A percentile compares a stretch with the other conserved stretches of the same genome.
Evolutionary conservation across 2,329 filamentous ascomycete genomes (phyloP).

Genomic region (Aotearoamyces nothofagi): DNA sequence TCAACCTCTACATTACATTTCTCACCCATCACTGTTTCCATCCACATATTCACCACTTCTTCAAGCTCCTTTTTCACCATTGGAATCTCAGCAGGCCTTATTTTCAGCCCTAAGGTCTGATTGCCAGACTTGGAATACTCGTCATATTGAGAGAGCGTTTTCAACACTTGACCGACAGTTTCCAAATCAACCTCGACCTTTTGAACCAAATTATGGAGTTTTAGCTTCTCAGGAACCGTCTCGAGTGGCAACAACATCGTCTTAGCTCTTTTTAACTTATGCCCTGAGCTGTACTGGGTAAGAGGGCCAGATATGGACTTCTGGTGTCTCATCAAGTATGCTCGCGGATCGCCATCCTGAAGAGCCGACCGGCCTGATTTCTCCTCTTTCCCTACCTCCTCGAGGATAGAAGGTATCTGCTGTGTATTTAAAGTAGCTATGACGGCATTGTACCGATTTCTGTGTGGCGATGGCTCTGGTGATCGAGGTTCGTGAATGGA

Average conservation of each 20-base stretch:
- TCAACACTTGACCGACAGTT: slow-evolving; percentile 4
- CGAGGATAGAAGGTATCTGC: not conserved
- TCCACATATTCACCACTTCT: not conserved
- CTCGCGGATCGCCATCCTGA: slow-evolving; percentile 16
- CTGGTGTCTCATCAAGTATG: slow-evolving; percentile 17
- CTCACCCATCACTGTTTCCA: not conserved
- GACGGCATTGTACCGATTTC: slow-evolving; percentile 16
- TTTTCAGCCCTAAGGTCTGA: slow-evolving; percentile 7
- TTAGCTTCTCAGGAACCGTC: slow-evolving; percentile 9
- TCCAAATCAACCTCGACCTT: slow-evolving; percentile 5
- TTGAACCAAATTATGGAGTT: slow-evolving; percentile 10
- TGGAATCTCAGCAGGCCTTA: slow-evolving; percentile 1
- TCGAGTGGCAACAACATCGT: slow-evolving; percentile 16
- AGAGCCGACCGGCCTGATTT: slow-evolving; percentile 10
- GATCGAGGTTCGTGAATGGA: too few relatives aligned
- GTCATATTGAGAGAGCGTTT: slow-evolving; percentile 7
- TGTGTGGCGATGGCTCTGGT: slow-evolving; percentile 13
- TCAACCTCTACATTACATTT: not conserved
- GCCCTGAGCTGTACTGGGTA: slow-evolving; percentile 4
- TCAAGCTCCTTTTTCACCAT: slow-evolving; percentile 1
- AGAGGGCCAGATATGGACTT: slow-evolving; percentile 7
- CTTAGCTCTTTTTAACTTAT: slow-evolving; percentile 12
- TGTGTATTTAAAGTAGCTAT: slow-evolving; percentile 6
- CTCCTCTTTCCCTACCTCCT: slow-evolving; percentile 1
- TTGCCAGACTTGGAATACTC: slow-evolving; percentile 9